These are phyloP conservation scores for Cryptococcus deneoformans DNA, from an alignment of 1,284 basidiomycete genomes.

Conservation along the genomic window DNA sequence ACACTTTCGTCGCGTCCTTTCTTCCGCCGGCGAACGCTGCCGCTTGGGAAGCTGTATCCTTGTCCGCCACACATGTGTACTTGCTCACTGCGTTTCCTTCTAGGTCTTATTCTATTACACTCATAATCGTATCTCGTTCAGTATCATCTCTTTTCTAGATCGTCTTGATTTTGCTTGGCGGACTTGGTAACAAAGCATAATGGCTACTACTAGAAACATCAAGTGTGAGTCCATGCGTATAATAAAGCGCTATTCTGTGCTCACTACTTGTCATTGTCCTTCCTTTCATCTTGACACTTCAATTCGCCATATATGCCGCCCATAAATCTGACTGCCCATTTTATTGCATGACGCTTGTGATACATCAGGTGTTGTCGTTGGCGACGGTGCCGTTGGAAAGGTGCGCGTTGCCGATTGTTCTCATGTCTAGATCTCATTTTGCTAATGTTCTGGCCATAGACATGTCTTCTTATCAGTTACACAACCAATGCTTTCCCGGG, in stretches of 20 bases:
- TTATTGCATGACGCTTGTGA: not conserved
- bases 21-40: no score
- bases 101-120: no score
- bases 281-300: no score
- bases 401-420: conserved; percentile 53
- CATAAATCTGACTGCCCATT: not conserved
- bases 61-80: no score
- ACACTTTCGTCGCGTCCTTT: no score
- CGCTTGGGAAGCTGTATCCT: no score
- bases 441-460: conserved; percentile 55
- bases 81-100: no score
- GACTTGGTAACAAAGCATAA: not conserved
- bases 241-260: not conserved
- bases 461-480: conserved; percentile 94
- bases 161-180: not conserved
- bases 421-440: not conserved
- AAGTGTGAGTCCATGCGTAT: conserved; percentile 22
- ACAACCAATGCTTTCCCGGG: conserved; percentile 85
- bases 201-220: conserved; percentile 31
- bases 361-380: conserved; percentile 74
- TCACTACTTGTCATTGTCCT: no score
- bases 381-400: conserved; percentile 99
- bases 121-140: no score
- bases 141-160: no score
- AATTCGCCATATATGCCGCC: not conserved